phyloP scores from a whole-genome alignment of 768 basidiomycete species.

The Imleria badia region DNA sequence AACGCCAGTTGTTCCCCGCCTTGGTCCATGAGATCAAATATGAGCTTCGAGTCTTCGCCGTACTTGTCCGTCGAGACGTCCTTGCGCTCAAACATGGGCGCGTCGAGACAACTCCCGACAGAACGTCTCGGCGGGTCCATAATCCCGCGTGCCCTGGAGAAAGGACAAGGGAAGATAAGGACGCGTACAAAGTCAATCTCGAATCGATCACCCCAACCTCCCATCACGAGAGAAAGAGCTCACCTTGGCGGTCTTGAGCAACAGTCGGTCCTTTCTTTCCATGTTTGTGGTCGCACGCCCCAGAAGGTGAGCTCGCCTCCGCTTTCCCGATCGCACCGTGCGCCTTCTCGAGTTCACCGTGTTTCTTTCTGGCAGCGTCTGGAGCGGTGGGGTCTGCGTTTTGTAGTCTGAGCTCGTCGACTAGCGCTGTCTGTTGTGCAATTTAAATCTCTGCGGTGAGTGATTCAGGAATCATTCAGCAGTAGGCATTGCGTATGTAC shows the following conservation, averaged over 20 bases:
- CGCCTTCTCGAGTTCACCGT: slow-evolving; percentile 66
- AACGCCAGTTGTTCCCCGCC: slow-evolving; percentile 95
- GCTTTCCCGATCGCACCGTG: slow-evolving; percentile 42
- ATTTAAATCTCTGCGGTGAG: slow-evolving; percentile 61
- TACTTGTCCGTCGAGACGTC: slow-evolving; percentile 96
- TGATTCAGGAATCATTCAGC: too few species aligned
- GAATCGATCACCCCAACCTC: slow-evolving; percentile 22
- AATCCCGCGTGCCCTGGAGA: slow-evolving; percentile 87
- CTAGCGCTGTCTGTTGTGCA: slow-evolving; percentile 50
- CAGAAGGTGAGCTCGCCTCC: slow-evolving; percentile 22
- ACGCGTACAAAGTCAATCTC: background rate
- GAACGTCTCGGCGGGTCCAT: slow-evolving; percentile 88
- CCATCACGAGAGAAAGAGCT: slow-evolving; percentile 18
- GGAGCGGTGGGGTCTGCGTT: slow-evolving; percentile 50
- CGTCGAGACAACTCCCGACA: slow-evolving; percentile 92
- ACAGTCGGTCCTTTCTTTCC: slow-evolving; percentile 68
- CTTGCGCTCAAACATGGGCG: slow-evolving; percentile 97
- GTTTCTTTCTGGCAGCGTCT: slow-evolving; percentile 65
- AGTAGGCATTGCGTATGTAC: slow-evolving; percentile 38
- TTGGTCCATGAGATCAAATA: slow-evolving; percentile 97
- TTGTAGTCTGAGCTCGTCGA: slow-evolving; percentile 61
- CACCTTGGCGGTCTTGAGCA: slow-evolving; percentile 96
- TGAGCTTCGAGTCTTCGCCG: slow-evolving; percentile 95
- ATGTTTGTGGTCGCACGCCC: slow-evolving; percentile 45
- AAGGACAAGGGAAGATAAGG: too few species aligned